Conservation (phyloP, 192 early-diverging fungal genomes). For the Podila epigama region DNA sequence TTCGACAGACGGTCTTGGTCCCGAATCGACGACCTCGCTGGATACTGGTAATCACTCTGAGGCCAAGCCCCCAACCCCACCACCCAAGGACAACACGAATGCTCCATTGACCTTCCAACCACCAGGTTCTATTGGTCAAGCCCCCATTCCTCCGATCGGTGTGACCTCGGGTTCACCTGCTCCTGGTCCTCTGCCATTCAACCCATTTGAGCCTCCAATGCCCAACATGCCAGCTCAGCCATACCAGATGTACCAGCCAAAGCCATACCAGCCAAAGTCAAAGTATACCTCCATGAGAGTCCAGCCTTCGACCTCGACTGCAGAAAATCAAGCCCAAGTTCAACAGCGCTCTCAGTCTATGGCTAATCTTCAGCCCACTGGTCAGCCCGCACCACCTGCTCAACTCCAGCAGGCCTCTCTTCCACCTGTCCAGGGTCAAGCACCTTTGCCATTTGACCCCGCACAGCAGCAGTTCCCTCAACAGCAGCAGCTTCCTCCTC, state of each 20-base stretch:
- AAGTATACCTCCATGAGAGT: conserved; percentile 24
- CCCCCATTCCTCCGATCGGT: neutral
- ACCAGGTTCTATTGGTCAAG: neutral
- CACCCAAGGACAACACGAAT: conserved; percentile 21
- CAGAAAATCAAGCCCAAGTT: conserved; percentile 1
- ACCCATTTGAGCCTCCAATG: neutral
- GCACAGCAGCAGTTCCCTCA: neutral
- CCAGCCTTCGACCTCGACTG: neutral
- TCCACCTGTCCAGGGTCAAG: neutral
- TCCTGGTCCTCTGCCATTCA: neutral
- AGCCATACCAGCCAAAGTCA: conserved; percentile 43
- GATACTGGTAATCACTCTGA: conserved; percentile 14
- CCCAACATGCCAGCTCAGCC: conserved; percentile 34
- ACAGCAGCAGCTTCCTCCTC: neutral
- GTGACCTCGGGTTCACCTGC: neutral
- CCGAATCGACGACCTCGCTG: conserved; percentile 23
- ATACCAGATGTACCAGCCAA: conserved; percentile 43
- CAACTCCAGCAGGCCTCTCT: neutral
- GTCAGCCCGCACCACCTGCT: neutral
- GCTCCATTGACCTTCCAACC: conserved; percentile 15
- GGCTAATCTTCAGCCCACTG: neutral
- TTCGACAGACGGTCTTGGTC: conserved; percentile 11
- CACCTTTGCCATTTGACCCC: conserved; percentile 6
- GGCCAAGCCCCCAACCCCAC: conserved; percentile 20
- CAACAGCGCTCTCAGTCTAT: neutral